Base-by-base conservation (phyloP, 768 basidiomycete genomes). In the Suillus subaureus region DNA sequence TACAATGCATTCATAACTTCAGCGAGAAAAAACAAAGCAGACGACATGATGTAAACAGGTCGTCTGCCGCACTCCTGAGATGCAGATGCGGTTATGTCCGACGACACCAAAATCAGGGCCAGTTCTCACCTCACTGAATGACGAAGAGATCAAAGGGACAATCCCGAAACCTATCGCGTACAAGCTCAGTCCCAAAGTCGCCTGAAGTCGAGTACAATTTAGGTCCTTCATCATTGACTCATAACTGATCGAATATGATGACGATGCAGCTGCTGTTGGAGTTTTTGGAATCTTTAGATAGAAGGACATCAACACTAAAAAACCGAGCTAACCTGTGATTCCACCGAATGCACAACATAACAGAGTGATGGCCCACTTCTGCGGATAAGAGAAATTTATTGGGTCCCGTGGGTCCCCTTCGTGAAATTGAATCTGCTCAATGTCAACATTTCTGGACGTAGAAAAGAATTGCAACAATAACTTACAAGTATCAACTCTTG, bases 161-260 rank as follows among this genome's bases (percentile, higher is more conserved):
- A 89, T 37, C 1, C 82, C 89, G 64, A 88, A 91, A 0, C 88
- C 89, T 6, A 90, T 68, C 0, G 84, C 79, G 69, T 83, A 91
- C 31, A 87, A 76, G 55, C 81, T 80, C 23, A 86, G 77, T 6
- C 85, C 86, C 13, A 84, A 69, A 0, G 80, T 81, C 0, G 80
- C 84, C 63, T 84, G 77, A 21, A 84, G 75, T 12, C 75, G 51
- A 0, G 81, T 82, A 67, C 81, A 84, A 61, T 82, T 73, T 23
- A 83, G 67, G 51, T 81, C 80, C 4, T 61, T 66, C 12, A 71
- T 83, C 88, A 92, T 87, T 0, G 86, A 85, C 0, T 78, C 69
- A 67, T 81, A 79, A 1, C 89, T 89, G 62, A 87, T 74, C 37
- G 82, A 82, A 73, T 85, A 90, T 0, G 85, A 79, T 6, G 84